A percentile compares a stretch with the other conserved stretches of the same genome.
These are phyloP conservation scores for Phaeophleospora eucalypticola DNA, from an alignment of 2,329 filamentous ascomycete species.

Conservation along the genomic window DNA sequence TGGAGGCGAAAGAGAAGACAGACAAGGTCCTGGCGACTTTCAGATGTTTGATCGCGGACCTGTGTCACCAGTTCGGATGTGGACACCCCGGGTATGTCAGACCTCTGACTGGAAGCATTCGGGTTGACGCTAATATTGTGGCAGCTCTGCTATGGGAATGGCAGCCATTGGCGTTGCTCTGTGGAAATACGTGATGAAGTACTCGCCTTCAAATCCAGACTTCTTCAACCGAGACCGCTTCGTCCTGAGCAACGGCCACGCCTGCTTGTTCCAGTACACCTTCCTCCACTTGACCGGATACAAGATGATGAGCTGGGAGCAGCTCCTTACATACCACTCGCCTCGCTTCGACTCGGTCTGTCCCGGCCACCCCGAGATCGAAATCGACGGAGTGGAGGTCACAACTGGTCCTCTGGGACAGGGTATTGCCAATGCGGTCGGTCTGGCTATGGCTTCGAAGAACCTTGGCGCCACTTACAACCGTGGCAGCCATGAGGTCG, in stretches of 20 bases:
- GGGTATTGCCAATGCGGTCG: conserved; percentile 57
- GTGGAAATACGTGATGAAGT: conserved; percentile 61
- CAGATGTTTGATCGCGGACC: conserved; percentile 60
- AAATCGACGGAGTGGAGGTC: conserved; percentile 55
- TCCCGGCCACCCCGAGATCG: conserved; percentile 52
- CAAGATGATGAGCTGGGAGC: conserved; percentile 53
- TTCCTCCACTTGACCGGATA: conserved; percentile 52
- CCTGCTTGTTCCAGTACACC: conserved; percentile 54
- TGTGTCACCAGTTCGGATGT: conserved; percentile 66
- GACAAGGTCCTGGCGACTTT: conserved; percentile 57
- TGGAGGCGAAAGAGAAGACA: conserved; percentile 30
- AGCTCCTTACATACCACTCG: conserved; percentile 54
- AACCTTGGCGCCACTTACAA: conserved; percentile 55
- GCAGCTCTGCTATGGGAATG: conserved; percentile 56
- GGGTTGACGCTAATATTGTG: conserved; percentile 4
- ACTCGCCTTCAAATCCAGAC: conserved; percentile 51
- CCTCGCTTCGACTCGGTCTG: conserved; percentile 46
- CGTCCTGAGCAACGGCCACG: conserved; percentile 58
- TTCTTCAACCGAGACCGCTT: conserved; percentile 62
- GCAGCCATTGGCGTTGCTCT: conserved; percentile 59
- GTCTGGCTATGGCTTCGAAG: conserved; percentile 57
- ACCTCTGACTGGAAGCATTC: not conserved
- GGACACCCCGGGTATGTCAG: conserved; percentile 61
- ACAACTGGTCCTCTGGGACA: conserved; percentile 59
- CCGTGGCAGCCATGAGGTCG: conserved; percentile 44